These are phyloP conservation scores for Rhynchosporium graminicola DNA, from an alignment of 2,329 filamentous ascomycete species.

Conservation along the genomic window DNA sequence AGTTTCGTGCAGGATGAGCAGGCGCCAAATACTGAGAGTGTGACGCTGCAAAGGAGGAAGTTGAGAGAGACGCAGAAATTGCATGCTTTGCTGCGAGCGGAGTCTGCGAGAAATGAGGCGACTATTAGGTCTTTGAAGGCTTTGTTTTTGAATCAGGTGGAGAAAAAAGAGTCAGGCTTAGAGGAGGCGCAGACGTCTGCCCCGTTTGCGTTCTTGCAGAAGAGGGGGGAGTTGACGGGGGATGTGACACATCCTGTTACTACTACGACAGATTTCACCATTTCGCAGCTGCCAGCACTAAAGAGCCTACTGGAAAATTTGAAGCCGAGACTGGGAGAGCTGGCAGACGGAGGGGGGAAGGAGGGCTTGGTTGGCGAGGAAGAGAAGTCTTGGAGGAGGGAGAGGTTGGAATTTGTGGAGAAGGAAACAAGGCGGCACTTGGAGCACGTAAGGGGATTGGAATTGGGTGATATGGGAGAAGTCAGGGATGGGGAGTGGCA, in stretches of 20 bases:
- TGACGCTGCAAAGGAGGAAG: constrained; percentile 71
- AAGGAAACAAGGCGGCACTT: constrained; percentile 74
- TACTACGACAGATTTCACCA: constrained; percentile 74
- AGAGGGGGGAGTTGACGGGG: constrained; percentile 52
- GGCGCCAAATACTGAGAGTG: constrained; percentile 63
- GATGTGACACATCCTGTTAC: constrained; percentile 59
- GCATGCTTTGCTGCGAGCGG: constrained; percentile 67
- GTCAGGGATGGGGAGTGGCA: constrained; percentile 67
- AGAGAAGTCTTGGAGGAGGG: constrained; percentile 63
- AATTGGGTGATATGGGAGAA: constrained; percentile 61
- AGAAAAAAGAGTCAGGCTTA: constrained; percentile 40
- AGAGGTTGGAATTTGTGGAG: constrained; percentile 83
- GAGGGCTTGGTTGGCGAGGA: constrained; percentile 41
- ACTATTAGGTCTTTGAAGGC: constrained; percentile 65
- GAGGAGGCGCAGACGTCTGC: constrained; percentile 28
- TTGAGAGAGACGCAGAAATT: constrained; percentile 78
- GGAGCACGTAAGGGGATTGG: constrained; percentile 67
- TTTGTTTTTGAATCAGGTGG: constrained; percentile 53
- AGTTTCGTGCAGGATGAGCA: constrained; percentile 39
- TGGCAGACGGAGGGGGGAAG: constrained; percentile 45
- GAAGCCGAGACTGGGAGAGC: constrained; percentile 59
- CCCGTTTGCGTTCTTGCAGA: constrained; percentile 57
- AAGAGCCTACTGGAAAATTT: constrained; percentile 69
- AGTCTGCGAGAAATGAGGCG: constrained; percentile 70
- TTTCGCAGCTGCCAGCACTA: constrained; percentile 81